Evolutionary conservation across 129 eudicot genomes (phyloP).

Genomic region (Dittrichia graveolens): DNA sequence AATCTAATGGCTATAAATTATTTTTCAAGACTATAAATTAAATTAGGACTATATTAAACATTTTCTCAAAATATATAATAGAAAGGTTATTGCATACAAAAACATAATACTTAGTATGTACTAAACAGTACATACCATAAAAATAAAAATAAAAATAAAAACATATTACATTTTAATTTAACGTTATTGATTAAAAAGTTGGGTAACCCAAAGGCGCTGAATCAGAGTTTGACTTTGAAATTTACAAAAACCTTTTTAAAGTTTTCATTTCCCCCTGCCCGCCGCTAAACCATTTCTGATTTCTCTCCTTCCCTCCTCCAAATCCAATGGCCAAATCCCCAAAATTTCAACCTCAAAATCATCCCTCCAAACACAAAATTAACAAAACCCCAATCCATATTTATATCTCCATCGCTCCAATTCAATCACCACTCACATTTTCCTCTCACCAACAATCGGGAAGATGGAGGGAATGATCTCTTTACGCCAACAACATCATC

Average conservation of each 20-base stretch:
- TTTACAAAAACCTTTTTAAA: not conserved
- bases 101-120: too few relatives aligned
- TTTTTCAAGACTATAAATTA: too few relatives aligned
- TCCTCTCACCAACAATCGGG: not conserved
- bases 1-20: too few relatives aligned
- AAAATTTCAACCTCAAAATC: conserved; percentile 10
- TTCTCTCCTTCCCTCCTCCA: not conserved
- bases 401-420: not conserved
- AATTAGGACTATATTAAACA: too few relatives aligned
- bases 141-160: too few relatives aligned
- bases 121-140: too few relatives aligned
- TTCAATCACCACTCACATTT: not conserved
- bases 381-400: not conserved
- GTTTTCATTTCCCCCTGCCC: not conserved
- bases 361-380: conserved; percentile 14
- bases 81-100: too few relatives aligned
- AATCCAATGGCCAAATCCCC: not conserved
- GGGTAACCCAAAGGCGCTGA: not conserved
- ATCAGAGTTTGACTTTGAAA: not conserved
- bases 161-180: too few relatives aligned
- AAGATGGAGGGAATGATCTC: conserved; percentile 14
- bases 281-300: not conserved
- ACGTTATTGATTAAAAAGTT: too few relatives aligned
- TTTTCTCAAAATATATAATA: too few relatives aligned
- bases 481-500: not conserved